These are phyloP conservation scores for Dictyostelium intermedium DNA, from an alignment of 78 protist species.

Conservation along the genomic window DNA sequence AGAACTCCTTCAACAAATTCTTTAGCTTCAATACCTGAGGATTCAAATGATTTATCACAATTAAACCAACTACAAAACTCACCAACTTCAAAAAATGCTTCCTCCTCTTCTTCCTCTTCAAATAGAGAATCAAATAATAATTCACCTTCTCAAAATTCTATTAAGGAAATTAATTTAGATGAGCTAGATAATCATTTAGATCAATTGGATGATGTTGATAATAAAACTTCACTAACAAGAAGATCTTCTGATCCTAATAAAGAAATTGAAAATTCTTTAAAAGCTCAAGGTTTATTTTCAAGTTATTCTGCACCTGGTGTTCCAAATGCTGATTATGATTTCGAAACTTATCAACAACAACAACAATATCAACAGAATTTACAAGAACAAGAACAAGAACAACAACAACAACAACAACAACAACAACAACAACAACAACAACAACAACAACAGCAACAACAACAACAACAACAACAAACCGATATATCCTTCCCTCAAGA, in stretches of 20 bases:
- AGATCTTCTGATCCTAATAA: conserved; percentile 49
- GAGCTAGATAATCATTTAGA: not conserved
- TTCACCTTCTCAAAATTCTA: not conserved
- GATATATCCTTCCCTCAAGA: not conserved
- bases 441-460: too few species aligned
- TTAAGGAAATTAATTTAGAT: not conserved
- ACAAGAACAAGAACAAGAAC: conserved; percentile 4
- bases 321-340: conserved; percentile 4
- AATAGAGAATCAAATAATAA: not conserved
- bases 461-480: not conserved
- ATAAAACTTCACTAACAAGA: conserved; percentile 8
- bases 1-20: conserved; percentile 7
- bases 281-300: not conserved
- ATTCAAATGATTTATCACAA: not conserved
- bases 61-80: not conserved
- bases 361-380: conserved; percentile 12
- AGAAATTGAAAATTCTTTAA: not conserved
- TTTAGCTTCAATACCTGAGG: conserved; percentile 68
- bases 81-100: not conserved
- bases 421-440: not conserved
- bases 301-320: conserved; percentile 53
- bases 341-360: not conserved
- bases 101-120: not conserved
- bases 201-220: not conserved
- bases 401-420: not conserved